A percentile compares a stretch with the other conserved stretches of the same genome.
Evolutionary conservation across 164 flowering plant genomes (phyloP).

Genomic region (Kalanchoe fedtschenkoi): DNA sequence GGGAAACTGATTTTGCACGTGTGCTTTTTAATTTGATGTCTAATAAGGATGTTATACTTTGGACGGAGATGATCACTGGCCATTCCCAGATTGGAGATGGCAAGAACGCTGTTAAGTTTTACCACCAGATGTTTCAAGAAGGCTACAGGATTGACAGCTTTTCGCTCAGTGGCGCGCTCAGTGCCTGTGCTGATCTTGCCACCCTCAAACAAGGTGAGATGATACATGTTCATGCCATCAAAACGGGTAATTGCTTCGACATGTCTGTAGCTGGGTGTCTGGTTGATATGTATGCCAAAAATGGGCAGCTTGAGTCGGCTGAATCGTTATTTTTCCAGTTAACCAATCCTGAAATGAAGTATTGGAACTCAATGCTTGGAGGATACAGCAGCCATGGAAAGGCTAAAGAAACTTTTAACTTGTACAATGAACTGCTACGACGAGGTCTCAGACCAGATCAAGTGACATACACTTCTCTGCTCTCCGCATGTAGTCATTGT

Average conservation of each 20-base stretch:
- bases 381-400: conserved; percentile 70
- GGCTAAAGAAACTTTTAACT: conserved; percentile 44
- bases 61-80: conserved; percentile 86
- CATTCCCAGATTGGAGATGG: conserved; percentile 42
- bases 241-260: conserved; percentile 43
- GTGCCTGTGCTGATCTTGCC: conserved; percentile 80
- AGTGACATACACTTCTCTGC: conserved; percentile 59
- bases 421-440: conserved; percentile 31
- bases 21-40: conserved; percentile 30
- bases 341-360: conserved; percentile 54
- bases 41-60: conserved; percentile 57
- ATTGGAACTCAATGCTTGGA: conserved; percentile 83
- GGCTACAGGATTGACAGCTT: conserved; percentile 51
- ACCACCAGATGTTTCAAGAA: conserved; percentile 39
- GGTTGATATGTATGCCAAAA: conserved; percentile 78
- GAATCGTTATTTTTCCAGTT: conserved; percentile 28
- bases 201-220: conserved; percentile 59
- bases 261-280: conserved; percentile 59
- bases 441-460: conserved; percentile 44
- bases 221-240: conserved; percentile 54
- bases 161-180: conserved; percentile 56
- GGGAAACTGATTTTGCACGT: conserved; percentile 35
- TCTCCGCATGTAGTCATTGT: conserved; percentile 73
- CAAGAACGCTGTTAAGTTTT: conserved; percentile 42
- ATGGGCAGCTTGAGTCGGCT: conserved; percentile 50